phyloP scores from a whole-genome alignment of 2,329 filamentous ascomycete genomes.

The Claviceps purpurea region DNA sequence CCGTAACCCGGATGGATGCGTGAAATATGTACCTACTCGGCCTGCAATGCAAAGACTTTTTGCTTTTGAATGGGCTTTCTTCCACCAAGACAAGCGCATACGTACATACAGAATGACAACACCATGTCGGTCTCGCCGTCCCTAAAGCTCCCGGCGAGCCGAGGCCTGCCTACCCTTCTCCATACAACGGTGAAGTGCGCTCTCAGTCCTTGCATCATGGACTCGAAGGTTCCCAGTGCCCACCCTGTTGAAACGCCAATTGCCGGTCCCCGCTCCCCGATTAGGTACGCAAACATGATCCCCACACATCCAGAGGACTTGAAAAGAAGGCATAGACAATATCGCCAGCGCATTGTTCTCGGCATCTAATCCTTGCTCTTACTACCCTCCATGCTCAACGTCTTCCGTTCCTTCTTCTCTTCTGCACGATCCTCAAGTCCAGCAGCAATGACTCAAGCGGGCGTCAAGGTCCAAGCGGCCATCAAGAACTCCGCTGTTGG shows the following conservation, averaged over 20 bases:
- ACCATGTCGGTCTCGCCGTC: neutral
- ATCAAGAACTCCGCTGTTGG: constrained; percentile 83
- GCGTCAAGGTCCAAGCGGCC: constrained; percentile 69
- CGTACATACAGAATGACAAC: neutral
- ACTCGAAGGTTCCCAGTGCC: neutral
- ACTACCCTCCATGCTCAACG: constrained; percentile 35
- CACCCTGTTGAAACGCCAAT: too few relatives aligned
- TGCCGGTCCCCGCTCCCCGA: too few relatives aligned
- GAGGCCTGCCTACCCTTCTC: neutral
- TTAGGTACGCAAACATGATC: too few relatives aligned
- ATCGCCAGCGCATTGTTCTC: neutral
- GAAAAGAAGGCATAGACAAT: too few relatives aligned
- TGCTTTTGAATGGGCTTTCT: neutral
- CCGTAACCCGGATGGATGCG: too few relatives aligned
- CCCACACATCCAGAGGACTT: too few relatives aligned
- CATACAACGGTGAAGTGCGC: neutral
- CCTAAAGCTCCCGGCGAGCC: neutral
- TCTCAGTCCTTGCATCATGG: constrained; percentile 2
- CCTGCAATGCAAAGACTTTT: too few relatives aligned
- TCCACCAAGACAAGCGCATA: neutral
- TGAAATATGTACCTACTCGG: too few relatives aligned
- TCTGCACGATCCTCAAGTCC: constrained; percentile 32
- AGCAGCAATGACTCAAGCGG: constrained; percentile 67
- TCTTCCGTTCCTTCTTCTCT: constrained; percentile 61
- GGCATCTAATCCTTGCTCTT: neutral